A percentile compares a stretch with the other conserved stretches of the same genome.
These are phyloP conservation scores for Wallacemonas rigidus DNA, from an alignment of 208 protist species.

Conservation along the genomic window DNA sequence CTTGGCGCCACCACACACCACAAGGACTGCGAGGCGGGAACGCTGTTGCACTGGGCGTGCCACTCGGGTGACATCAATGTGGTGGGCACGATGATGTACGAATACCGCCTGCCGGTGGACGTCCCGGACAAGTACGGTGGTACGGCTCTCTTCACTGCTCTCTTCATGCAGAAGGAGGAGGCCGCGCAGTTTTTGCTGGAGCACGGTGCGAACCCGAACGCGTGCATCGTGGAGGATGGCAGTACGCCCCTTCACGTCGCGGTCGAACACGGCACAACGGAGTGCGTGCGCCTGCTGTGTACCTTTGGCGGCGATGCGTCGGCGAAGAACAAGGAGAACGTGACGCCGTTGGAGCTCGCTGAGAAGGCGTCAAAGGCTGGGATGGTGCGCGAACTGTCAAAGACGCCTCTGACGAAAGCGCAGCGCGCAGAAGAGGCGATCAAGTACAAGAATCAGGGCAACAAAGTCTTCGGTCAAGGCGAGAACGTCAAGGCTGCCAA, in stretches of 20 bases:
- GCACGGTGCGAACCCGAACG: conserved; percentile 70
- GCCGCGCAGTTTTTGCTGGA: conserved; percentile 87
- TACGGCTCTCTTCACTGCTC: conserved; percentile 80
- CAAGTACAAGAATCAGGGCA: conserved; percentile 87
- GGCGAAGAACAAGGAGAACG: conserved; percentile 62
- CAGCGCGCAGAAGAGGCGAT: conserved; percentile 58
- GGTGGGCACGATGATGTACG: conserved; percentile 80
- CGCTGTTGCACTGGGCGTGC: conserved; percentile 86
- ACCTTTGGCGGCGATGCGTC: conserved; percentile 66
- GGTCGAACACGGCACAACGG: conserved; percentile 72
- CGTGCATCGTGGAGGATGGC: conserved; percentile 57
- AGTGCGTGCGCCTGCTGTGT: conserved; percentile 71
- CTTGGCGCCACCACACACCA: conserved; percentile 60
- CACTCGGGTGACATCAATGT: conserved; percentile 77
- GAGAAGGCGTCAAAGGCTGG: conserved; percentile 43
- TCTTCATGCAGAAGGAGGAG: conserved; percentile 83
- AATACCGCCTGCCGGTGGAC: conserved; percentile 78
- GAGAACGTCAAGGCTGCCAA: conserved; percentile 92
- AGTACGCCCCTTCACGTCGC: conserved; percentile 88
- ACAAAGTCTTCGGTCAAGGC: conserved; percentile 84
- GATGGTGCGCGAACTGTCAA: conserved; percentile 70
- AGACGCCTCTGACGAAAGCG: conserved; percentile 38
- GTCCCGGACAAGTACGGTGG: conserved; percentile 76
- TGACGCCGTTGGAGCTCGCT: conserved; percentile 60
- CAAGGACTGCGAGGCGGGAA: conserved; percentile 61